Conservation (phyloP, 306 rosid genomes). For the Abrus precatorius region DNA sequence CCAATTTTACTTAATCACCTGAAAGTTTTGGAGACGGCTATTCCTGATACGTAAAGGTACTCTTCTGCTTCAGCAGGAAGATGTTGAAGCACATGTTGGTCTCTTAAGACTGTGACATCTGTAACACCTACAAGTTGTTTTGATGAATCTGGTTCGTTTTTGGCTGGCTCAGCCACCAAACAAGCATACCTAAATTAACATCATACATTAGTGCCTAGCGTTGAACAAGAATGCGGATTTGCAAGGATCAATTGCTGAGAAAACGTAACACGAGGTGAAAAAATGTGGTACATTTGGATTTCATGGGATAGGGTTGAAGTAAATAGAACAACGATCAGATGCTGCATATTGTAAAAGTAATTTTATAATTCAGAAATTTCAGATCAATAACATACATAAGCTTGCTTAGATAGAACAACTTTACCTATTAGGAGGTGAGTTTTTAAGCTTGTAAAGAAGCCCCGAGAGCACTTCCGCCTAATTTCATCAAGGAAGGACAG, state of each 20-base stretch:
- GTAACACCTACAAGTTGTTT: constrained; percentile 74
- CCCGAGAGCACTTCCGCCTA: constrained; percentile 93
- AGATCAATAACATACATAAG: neutral
- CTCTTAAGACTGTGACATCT: constrained; percentile 75
- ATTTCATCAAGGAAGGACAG: constrained; percentile 29
- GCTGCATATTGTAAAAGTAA: neutral
- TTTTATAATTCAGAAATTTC: neutral
- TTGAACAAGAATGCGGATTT: neutral
- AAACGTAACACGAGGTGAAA: too few species aligned
- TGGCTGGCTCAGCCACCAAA: constrained; percentile 77
- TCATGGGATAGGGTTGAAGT: neutral
- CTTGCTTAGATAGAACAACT: constrained; percentile 8
- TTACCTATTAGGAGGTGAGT: constrained; percentile 78
- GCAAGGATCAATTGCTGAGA: neutral
- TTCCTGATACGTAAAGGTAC: constrained; percentile 85
- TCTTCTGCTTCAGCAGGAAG: constrained; percentile 71
- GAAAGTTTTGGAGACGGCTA: constrained; percentile 70
- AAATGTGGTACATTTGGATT: too few species aligned
- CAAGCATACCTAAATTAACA: constrained; percentile 77
- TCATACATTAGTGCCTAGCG: constrained; percentile 6
- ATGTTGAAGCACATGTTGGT: constrained; percentile 59
- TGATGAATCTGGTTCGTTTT: constrained; percentile 39
- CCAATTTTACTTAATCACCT: constrained; percentile 57
- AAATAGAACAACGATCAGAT: too few species aligned
- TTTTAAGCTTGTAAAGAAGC: constrained; percentile 75